Evolutionary conservation across 2,329 filamentous ascomycete species (phyloP).

Genomic region (Ophiocordyceps camponoti-rufipedis): DNA sequence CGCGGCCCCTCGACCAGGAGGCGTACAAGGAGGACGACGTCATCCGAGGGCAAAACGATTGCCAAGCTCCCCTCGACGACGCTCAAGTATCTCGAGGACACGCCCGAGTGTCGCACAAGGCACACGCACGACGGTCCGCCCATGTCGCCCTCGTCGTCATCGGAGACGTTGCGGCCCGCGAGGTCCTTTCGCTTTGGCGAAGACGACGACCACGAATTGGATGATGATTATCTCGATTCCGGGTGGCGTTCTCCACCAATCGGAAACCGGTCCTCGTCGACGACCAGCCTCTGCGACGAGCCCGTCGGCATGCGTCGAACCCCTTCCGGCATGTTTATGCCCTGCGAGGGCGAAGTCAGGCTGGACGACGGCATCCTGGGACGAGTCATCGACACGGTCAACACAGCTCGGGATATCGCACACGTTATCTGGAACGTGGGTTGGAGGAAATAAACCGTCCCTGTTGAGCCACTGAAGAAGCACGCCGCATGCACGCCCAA

Average conservation of each 20-base stretch:
- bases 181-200: conserved; percentile 46
- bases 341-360: conserved; percentile 53
- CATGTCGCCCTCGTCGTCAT: conserved; percentile 58
- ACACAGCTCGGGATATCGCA: conserved; percentile 51
- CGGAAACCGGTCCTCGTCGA: conserved; percentile 29
- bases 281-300: conserved; percentile 29
- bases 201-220: conserved; percentile 31
- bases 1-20: conserved; percentile 31
- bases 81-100: conserved; percentile 66
- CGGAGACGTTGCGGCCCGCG: conserved; percentile 62
- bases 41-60: conserved; percentile 64
- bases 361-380: conserved; percentile 51
- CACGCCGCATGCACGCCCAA: no score
- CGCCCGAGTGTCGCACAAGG: conserved; percentile 45
- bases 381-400: conserved; percentile 64
- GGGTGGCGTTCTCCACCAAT: no score
- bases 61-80: conserved; percentile 77
- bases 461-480: no score
- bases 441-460: conserved; percentile 26
- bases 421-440: conserved; percentile 58
- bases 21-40: conserved; percentile 18
- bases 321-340: conserved; percentile 81
- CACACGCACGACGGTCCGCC: conserved; percentile 28
- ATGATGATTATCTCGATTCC: conserved; percentile 16
- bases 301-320: conserved; percentile 55